phyloP scores from a whole-genome alignment of 345 rosid genomes.

The Abelmoschus esculentus region DNA sequence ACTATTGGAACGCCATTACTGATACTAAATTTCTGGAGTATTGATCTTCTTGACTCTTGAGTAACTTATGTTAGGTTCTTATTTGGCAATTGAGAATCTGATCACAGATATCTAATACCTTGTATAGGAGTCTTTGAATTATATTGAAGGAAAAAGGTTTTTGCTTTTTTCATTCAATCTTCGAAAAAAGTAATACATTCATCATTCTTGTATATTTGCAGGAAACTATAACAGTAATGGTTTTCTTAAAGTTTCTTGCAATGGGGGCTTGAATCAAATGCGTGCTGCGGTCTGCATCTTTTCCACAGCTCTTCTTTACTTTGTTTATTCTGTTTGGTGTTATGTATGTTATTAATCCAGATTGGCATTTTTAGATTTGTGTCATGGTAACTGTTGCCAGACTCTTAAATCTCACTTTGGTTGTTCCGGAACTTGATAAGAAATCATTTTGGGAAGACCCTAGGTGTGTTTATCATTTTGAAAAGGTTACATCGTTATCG shows the following conservation, averaged over 20 bases:
- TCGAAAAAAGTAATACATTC: neutral
- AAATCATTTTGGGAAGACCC: constrained; percentile 97
- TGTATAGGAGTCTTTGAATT: neutral
- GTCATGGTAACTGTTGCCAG: constrained; percentile 88
- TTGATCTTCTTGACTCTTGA: neutral
- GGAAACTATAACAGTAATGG: constrained; percentile 85
- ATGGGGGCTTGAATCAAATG: constrained; percentile 96
- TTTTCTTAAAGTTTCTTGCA: constrained; percentile 73
- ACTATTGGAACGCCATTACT: neutral
- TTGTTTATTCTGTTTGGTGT: neutral
- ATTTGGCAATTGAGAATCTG: neutral
- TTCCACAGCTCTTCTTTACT: constrained; percentile 16
- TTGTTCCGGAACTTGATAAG: constrained; percentile 95
- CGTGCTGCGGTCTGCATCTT: constrained; percentile 79
- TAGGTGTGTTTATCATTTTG: constrained; percentile 40
- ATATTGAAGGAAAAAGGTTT: neutral
- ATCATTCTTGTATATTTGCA: constrained; percentile 23
- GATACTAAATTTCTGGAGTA: neutral
- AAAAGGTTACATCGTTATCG: neutral
- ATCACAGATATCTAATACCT: neutral
- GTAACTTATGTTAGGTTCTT: neutral
- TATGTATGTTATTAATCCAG: constrained; percentile 15
- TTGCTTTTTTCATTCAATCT: neutral
- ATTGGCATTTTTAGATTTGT: constrained; percentile 56
- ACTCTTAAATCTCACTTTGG: constrained; percentile 84